Evolutionary conservation across 2,329 filamentous ascomycete genomes (phyloP).

Genomic region (Chrysoporthe deuterocubensis): DNA sequence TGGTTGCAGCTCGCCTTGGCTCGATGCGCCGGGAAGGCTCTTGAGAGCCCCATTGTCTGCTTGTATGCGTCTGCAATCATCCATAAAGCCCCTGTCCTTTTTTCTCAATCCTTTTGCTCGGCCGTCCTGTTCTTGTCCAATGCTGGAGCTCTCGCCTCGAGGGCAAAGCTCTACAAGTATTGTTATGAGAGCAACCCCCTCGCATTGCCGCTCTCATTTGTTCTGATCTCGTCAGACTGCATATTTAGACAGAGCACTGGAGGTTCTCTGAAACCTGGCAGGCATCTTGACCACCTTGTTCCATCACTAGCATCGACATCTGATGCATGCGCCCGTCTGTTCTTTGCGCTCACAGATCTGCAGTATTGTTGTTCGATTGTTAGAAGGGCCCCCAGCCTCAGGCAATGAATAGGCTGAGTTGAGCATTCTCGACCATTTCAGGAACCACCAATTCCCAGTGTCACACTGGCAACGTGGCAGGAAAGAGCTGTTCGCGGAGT

Average conservation of each 20-base stretch:
- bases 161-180: conserved; percentile 13
- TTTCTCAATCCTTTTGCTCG: conserved; percentile 10
- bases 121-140: conserved; percentile 2
- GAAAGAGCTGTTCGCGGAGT: not conserved
- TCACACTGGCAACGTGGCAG: not conserved
- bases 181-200: conserved; percentile 7
- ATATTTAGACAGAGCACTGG: not conserved
- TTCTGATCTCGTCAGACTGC: not conserved
- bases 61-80: conserved; percentile 8
- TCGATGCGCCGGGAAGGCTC: not conserved
- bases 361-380: not conserved
- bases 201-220: not conserved
- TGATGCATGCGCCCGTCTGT: not conserved
- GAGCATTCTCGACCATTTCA: not conserved
- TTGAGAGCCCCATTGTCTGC: conserved; percentile 5
- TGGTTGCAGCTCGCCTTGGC: conserved; percentile 18
- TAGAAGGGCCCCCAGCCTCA: conserved; percentile 1
- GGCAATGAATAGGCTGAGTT: not conserved
- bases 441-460: not conserved
- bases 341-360: not conserved
- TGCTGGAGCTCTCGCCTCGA: conserved; percentile 1
- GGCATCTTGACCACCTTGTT: not conserved
- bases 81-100: conserved; percentile 21
- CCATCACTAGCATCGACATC: not conserved
- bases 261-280: not conserved